These are phyloP conservation scores for Posidonia australis DNA, from an alignment of 106 monocot genomes.

Conservation along the genomic window DNA sequence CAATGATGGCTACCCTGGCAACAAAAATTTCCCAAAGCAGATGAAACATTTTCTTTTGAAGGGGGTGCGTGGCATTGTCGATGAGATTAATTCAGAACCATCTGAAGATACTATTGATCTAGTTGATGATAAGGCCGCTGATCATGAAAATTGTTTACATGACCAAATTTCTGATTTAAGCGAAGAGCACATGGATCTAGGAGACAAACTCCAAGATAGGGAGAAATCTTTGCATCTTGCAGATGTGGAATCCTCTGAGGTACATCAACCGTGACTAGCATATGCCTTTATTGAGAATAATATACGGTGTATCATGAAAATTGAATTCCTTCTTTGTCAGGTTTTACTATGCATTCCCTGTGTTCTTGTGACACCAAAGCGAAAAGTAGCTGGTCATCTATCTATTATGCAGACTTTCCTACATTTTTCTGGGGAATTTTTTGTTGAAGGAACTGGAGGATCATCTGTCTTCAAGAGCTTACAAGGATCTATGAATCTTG, in stretches of 20 bases:
- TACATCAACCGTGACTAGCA: constrained; percentile 16
- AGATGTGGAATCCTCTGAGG: constrained; percentile 61
- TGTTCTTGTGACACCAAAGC: constrained; percentile 77
- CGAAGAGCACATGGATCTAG: constrained; percentile 22
- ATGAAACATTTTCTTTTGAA: constrained; percentile 87
- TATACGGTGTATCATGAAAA: background rate
- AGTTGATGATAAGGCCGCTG: background rate
- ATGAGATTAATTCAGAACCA: constrained; percentile 36
- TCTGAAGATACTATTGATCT: constrained; percentile 28
- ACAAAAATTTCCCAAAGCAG: constrained; percentile 46
- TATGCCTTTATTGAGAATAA: background rate
- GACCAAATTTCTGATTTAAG: background rate
- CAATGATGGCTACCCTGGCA: constrained; percentile 11
- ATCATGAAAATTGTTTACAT: background rate
- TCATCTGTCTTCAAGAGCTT: constrained; percentile 75
- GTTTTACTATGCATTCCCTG: constrained; percentile 61
- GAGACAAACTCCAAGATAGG: constrained; percentile 27
- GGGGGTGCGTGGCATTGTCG: constrained; percentile 62
- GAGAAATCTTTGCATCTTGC: constrained; percentile 28
- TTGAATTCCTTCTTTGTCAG: constrained; percentile 25
- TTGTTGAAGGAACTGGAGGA: constrained; percentile 89
- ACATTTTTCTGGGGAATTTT: constrained; percentile 76
- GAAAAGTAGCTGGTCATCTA: constrained; percentile 82
- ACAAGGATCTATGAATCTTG: constrained; percentile 11
- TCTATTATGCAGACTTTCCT: constrained; percentile 50